A percentile compares a stretch with the other conserved stretches of the same genome.
Conservation (phyloP, 1,284 basidiomycete species). For the Ustilago nuda region DNA sequence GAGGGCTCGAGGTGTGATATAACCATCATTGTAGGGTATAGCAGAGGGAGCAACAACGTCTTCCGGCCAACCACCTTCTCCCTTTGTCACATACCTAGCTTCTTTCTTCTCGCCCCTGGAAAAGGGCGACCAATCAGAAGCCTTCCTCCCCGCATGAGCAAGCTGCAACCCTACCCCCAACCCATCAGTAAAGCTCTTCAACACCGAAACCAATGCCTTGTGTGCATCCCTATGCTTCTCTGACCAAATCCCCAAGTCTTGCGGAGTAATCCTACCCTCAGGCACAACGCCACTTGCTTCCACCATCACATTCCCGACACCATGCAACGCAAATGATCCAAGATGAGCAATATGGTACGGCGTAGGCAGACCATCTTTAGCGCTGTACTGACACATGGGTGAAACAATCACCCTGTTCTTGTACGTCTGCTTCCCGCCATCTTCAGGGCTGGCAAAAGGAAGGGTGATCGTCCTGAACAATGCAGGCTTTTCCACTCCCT, state of each 20-base stretch:
- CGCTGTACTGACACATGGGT: conserved; percentile 67
- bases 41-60: conserved; percentile 75
- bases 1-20: conserved; percentile 75
- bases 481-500: conserved; percentile 50
- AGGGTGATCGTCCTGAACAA: conserved; percentile 54
- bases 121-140: conserved; percentile 71
- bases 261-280: conserved; percentile 80
- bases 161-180: conserved; percentile 81
- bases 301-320: conserved; percentile 63
- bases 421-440: conserved; percentile 33
- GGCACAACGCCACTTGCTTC: conserved; percentile 74
- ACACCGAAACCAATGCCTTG: conserved; percentile 79
- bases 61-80: conserved; percentile 78
- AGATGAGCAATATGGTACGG: conserved; percentile 66
- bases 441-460: conserved; percentile 33
- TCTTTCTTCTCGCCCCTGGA: conserved; percentile 69
- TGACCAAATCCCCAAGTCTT: conserved; percentile 79
- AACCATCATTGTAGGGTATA: conserved; percentile 73
- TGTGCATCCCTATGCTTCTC: conserved; percentile 79
- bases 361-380: conserved; percentile 58
- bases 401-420: conserved; percentile 63
- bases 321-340: conserved; percentile 65
- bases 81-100: conserved; percentile 39
- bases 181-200: conserved; percentile 75
- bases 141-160: conserved; percentile 82